Evolutionary conservation across 257 asterid species (phyloP).

Genomic region (Linaria vulgaris): DNA sequence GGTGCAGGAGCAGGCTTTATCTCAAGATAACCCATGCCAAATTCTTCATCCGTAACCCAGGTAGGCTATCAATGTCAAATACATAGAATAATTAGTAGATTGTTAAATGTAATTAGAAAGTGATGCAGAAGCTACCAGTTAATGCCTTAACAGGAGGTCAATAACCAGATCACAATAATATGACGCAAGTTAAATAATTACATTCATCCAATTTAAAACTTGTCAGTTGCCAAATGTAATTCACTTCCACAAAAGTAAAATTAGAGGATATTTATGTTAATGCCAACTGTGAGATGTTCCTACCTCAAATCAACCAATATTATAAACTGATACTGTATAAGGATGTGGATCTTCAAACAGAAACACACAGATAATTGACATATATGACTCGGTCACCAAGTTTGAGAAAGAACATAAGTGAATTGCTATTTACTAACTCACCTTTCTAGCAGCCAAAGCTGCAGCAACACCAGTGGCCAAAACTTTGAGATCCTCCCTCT

Average conservation of each 20-base stretch:
- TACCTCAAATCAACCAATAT: conserved; percentile 11
- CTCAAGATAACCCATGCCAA: conserved; percentile 97
- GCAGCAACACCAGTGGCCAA: conserved; percentile 98
- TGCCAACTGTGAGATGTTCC: background rate
- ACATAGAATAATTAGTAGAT: conserved; percentile 17
- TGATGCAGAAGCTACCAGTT: background rate
- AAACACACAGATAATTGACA: background rate
- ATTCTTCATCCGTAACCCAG: conserved; percentile 98
- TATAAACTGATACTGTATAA: background rate
- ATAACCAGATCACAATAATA: conserved; percentile 19
- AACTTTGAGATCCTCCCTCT: conserved; percentile 98
- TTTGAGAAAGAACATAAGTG: conserved; percentile 3
- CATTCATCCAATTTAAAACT: conserved; percentile 21
- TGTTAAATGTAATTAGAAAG: conserved; percentile 9
- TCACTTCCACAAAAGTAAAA: background rate
- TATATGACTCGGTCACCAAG: background rate
- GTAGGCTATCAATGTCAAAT: conserved; percentile 60
- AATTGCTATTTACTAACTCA: conserved; percentile 27
- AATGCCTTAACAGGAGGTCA: conserved; percentile 2
- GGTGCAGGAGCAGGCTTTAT: conserved; percentile 71
- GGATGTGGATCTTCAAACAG: background rate
- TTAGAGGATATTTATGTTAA: conserved; percentile 14
- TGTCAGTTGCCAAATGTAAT: conserved; percentile 9
- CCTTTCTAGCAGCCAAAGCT: conserved; percentile 98
- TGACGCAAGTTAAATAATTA: conserved; percentile 16